Base-by-base conservation (phyloP, 345 rosid genomes). In the Populus alba region DNA sequence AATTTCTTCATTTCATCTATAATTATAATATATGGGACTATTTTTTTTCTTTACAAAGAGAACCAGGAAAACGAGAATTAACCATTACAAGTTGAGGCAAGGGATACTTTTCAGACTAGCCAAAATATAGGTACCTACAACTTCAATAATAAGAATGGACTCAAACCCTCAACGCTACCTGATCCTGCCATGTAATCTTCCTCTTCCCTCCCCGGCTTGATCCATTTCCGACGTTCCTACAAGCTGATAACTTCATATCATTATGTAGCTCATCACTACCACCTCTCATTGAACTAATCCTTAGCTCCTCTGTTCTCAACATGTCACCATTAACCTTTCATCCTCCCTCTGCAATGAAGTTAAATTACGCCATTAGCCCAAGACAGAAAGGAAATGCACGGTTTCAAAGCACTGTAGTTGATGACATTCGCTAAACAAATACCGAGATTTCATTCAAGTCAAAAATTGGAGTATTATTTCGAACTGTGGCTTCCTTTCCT, bases 171-270 rank as follows among this genome's bases (percentile, higher is more conserved):
- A 94, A 86, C 55, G 92, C 98, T 85, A 94, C 90, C 76, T 89
- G 95, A 81, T 96, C 98, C 84, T 93, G 97, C 99, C 99, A 96
- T 72, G 97, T 55, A 71, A 96, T 93, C 94, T 86, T 96, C 88
- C 97, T 88, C 92, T 96, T 96, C 82, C 92, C 97, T 0, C 80
- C 75, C 73, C 88, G 82, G 22, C 78, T 84, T 4, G 90, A 23
- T 67, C 90, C 94, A 68, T 86, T 92, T 74, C 87, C 89, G 2
- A 83, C 75, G 37, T 75, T 90, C 87, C 95, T 88, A 85, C 87
- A 92, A 18, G 85, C 87, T 18, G 90, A 87, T 65, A 90, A 63
- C 85, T 87, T 91, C 73, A 87, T 62, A 23, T 85, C 94, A 25
- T 77, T 80, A 39, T 47, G 85, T 72, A 79, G 92, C 66, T 92